Evolutionary conservation across 1,284 basidiomycete species (phyloP).

Genomic region (Stereum hirsutum): DNA sequence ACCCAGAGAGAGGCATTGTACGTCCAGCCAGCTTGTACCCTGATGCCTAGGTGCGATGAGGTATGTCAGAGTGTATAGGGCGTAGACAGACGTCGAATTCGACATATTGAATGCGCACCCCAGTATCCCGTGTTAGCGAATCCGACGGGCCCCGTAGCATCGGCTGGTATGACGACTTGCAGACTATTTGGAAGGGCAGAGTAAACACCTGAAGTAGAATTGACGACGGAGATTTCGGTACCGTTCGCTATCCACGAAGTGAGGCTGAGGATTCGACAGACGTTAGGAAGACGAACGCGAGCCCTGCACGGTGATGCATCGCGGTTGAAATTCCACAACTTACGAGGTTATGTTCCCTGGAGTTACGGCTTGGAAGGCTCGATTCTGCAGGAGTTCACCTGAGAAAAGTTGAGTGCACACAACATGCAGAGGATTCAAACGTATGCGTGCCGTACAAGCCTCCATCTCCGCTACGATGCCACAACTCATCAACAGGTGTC

Average conservation of each 20-base stretch:
- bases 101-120: conserved; percentile 28
- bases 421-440: not conserved
- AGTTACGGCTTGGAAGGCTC: conserved; percentile 30
- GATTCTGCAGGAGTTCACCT: conserved; percentile 25
- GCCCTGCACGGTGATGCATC: conserved; percentile 24
- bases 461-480: conserved; percentile 32
- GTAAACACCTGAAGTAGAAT: conserved; percentile 43
- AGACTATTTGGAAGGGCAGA: conserved; percentile 56
- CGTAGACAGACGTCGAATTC: not conserved
- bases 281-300: conserved; percentile 36
- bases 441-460: conserved; percentile 31
- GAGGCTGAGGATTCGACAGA: too few species aligned
- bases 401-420: not conserved
- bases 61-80: not conserved
- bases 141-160: conserved; percentile 35
- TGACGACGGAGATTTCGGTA: conserved; percentile 42
- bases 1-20: conserved; percentile 63
- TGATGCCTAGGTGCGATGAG: conserved; percentile 60
- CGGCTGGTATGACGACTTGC: conserved; percentile 37
- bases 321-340: not conserved
- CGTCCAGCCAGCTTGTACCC: conserved; percentile 41
- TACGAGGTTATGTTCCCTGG: conserved; percentile 26
- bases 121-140: conserved; percentile 54
- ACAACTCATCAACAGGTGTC: too few species aligned
- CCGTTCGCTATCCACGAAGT: conserved; percentile 41